Evolutionary conservation across 2,329 filamentous ascomycete genomes (phyloP), one percentile per base, ranked within the genome.

Genomic region (Colletotrichum neosansevieriae): DNA sequence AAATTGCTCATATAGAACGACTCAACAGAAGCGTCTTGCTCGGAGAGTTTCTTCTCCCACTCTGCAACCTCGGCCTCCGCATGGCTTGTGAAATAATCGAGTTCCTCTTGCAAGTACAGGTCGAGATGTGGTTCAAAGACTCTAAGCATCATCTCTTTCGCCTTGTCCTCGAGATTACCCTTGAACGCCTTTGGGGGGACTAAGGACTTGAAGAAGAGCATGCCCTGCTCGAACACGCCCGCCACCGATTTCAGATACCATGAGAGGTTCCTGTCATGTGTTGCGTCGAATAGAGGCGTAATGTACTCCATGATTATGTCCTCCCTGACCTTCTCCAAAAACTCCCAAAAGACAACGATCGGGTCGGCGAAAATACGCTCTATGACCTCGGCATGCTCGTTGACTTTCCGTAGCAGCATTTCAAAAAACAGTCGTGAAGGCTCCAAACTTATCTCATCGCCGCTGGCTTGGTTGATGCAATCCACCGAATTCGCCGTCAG

Each of bases 1-100:
- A 98, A 89, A 77, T 94, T 98, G 24, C 92, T 92, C 95, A 98
- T 98, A 81, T 94, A 96, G 76, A 97, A 97, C 0, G 93, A 96
- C 80, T 99, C 96, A 0, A 93, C 91, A 2, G 91, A 92, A 15
- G 93, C 94, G 72, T 97, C 94, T 79, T 98, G 93, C 74, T 97
- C 95, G 0, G 91, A 93, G 36, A 98, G 85, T 76, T 97, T 93
- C 80, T 93, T 94, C 79, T 98, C 95, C 96, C 96, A 99, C 13
- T 89, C 86, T 6, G 83, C 86, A 5, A 99, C 95, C 75, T 95
- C 90, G 2, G 86, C 83, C 69, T 95, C 91, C 13, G 93, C 93
- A 70, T 91, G 88, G 62, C 87, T 86, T 34, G 91, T 92, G 78
- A 98, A 98, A 75, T 89, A 91, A 56, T 95, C 93, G 34, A 98